A percentile compares a stretch with the other conserved stretches of the same genome.
Evolutionary conservation across 2,329 filamentous ascomycete genomes (phyloP).

Genomic region (Neonectria sp.): DNA sequence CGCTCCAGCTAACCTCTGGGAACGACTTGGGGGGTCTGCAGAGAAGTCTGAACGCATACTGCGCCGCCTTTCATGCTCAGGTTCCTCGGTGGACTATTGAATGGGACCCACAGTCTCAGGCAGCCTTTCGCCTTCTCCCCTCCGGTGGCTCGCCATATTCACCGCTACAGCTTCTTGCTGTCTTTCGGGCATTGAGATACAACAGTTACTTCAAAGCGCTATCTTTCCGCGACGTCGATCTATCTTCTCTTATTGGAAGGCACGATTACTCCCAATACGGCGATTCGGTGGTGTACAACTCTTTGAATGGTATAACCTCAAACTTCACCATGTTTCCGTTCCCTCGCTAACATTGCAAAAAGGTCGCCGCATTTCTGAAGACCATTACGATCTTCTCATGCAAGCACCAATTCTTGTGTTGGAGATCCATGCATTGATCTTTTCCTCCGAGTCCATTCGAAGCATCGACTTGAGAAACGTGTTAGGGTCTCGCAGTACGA

Average conservation of each 20-base stretch:
- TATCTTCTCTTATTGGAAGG: slow-evolving; percentile 57
- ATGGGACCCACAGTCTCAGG: slow-evolving; percentile 59
- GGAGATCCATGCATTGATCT: slow-evolving; percentile 69
- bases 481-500: slow-evolving; percentile 48
- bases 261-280: slow-evolving; percentile 62
- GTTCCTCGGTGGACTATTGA: slow-evolving; percentile 68
- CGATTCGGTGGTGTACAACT: slow-evolving; percentile 66
- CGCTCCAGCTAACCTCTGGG: slow-evolving; percentile 67
- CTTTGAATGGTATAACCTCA: slow-evolving; percentile 62
- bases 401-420: slow-evolving; percentile 68
- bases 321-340: background rate
- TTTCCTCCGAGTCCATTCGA: slow-evolving; percentile 69
- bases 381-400: slow-evolving; percentile 64
- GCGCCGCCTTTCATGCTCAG: slow-evolving; percentile 65
- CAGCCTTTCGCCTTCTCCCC: slow-evolving; percentile 68
- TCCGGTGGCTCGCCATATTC: slow-evolving; percentile 59
- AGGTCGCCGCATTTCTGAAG: slow-evolving; percentile 64
- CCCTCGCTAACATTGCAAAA: slow-evolving; percentile 26
- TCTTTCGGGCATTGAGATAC: slow-evolving; percentile 70
- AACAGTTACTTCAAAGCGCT: slow-evolving; percentile 73
- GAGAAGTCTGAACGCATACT: slow-evolving; percentile 69
- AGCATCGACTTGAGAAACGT: slow-evolving; percentile 68
- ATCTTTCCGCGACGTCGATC: slow-evolving; percentile 68
- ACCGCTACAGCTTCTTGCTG: slow-evolving; percentile 68
- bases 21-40: slow-evolving; percentile 70